These are phyloP conservation scores for Rhazya stricta DNA, from an alignment of 257 asterid species.

Conservation along the genomic window DNA sequence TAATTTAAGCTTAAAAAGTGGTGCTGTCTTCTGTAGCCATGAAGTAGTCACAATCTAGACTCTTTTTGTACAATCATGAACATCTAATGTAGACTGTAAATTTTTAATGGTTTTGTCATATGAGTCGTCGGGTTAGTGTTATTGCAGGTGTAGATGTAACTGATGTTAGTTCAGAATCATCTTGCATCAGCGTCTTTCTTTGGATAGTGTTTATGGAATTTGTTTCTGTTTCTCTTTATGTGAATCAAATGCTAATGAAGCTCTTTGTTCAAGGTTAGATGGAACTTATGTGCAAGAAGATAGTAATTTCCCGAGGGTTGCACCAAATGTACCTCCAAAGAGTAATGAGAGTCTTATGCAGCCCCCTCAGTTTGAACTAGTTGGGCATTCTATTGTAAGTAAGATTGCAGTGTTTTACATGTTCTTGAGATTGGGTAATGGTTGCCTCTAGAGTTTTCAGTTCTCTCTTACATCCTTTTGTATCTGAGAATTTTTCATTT, in stretches of 20 bases:
- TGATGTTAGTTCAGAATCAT: constrained; percentile 2
- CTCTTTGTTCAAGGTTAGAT: constrained; percentile 39
- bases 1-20: background rate
- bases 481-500: background rate
- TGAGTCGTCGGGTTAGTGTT: background rate
- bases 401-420: background rate
- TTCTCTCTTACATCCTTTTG: background rate
- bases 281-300: constrained; percentile 30
- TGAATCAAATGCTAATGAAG: constrained; percentile 15
- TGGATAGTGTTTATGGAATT: background rate
- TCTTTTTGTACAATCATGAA: background rate
- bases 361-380: constrained; percentile 57
- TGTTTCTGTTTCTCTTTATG: background rate
- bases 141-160: background rate
- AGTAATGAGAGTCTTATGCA: constrained; percentile 41
- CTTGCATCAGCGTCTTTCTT: background rate
- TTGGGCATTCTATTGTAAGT: constrained; percentile 78
- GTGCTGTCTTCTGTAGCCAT: background rate
- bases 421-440: background rate
- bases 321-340: constrained; percentile 40
- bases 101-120: background rate
- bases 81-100: background rate
- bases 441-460: background rate
- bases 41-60: background rate
- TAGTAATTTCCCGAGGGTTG: constrained; percentile 37